Base-by-base conservation (phyloP, 805 yeast species). In the Kuraishia borneana region DNA sequence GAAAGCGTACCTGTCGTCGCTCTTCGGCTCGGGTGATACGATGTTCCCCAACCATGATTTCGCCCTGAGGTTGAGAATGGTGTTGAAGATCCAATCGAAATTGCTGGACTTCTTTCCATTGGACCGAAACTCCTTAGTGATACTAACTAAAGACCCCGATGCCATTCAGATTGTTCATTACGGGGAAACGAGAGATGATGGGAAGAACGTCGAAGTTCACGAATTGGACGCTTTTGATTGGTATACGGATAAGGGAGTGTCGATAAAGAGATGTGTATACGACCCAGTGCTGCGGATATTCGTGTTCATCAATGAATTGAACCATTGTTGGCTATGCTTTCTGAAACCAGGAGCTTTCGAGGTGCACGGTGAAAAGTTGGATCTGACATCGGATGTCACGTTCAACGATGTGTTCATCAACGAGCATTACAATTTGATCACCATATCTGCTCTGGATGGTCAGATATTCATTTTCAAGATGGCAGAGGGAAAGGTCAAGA, bases 361-460 rank as follows among this genome's bases (percentile, higher is more conserved):
- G 13, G 44, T 57, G 17, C 27, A 35, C 4, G 60, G 56, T 5
- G 37, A 36, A 9, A 32, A 39, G 19, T 38, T 56, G 2, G 27
- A 22, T 8, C 16, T 29, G 8, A 16, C 27, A 3, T 34, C 25
- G 3, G 36, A 22, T 13, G 21, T 29, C 5, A 39, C 39, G 26
- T 52, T 45, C 18, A 39, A 33, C 19, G 43, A 45, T 18, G 47
- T 61, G 7, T 51, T 60, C 12, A 56, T 66, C 19, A 69, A 68
- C 36, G 55, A 60, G 12, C 46, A 60, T 12, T 61, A 63, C 40
- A 60, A 64, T 33, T 40, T 61, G 21, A 48, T 65, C 4, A 63
- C 65, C 18, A 48, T 66, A 8, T 63, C 58, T 4, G 45, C 62
- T n/a, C 42, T 44, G 6, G 46, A 51, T 28, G 69, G 70, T 1